Evolutionary conservation across 176 grass and related monocot species (phyloP), one percentile per base, ranked within the genome.

Genomic region (Chrysopogon serrulatus): DNA sequence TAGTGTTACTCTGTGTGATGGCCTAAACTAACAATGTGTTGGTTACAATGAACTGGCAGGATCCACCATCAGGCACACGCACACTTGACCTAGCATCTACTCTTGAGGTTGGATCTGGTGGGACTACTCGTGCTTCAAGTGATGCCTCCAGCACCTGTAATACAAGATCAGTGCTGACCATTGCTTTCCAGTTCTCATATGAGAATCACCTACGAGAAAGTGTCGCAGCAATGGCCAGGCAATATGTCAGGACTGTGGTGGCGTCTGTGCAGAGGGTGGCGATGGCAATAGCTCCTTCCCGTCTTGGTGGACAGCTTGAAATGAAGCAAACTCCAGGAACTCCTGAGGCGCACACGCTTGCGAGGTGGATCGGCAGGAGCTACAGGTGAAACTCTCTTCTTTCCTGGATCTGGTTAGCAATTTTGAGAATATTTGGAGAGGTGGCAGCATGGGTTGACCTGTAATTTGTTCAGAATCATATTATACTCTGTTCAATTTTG

Each of bases 181-280:
- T 99, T 74, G 97, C 97, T 34, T 99, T 99, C 78, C 97, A 99
- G 85, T 99, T 99, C 61, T 92, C 91, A 23, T 99, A 88, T 48
- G 97, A 99, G 77, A 99, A 92, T 63, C 93, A 99, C 82, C 97
- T 99, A 8, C 85, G 88, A 64, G 93, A 99, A 56, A 99, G 82
- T 15, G 93, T 99, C 1, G 90, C 97, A 10, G 90, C 82, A 66
- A 99, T 99, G 93, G 97, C 93, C 7, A 87, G 97, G 54, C 97
- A 99, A 60, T 99, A 96, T 43, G 93, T 99, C 31, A 85, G 97
- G 73, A 99, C 83, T 18, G 91, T 99, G 43, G 90, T 99, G 42
- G 90, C 97, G 53, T 99, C 97, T 0, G 93, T 99, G 57, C 97
- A 99, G 86, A 87, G 93, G 73, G 90, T 99, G 37, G 97, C 97